phyloP scores from a whole-genome alignment of 1,284 basidiomycete species.

The Cryptococcus depauperatus region DNA sequence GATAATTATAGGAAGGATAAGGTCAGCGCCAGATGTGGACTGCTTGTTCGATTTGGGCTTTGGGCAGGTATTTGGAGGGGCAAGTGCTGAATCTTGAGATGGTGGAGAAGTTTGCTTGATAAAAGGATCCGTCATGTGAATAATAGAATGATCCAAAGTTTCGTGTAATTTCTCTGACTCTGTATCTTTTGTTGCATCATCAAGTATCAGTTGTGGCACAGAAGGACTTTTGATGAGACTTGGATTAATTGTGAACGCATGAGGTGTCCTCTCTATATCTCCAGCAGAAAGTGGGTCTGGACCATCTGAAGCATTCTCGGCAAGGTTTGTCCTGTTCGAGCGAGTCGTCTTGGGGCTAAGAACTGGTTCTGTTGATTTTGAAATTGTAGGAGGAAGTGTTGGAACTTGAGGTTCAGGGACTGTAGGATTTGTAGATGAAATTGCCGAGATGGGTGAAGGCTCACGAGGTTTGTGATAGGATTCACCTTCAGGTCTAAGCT shows the following conservation, averaged over 20 bases:
- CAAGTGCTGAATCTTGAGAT: neutral
- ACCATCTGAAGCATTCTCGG: constrained; percentile 1
- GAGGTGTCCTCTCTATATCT: constrained; percentile 4
- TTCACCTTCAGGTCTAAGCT: constrained; percentile 44
- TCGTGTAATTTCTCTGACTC: constrained; percentile 19
- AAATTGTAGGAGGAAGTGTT: neutral
- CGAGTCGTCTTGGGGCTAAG: neutral
- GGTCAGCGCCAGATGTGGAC: constrained; percentile 42
- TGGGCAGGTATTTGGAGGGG: constrained; percentile 2
- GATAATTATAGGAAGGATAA: constrained; percentile 69
- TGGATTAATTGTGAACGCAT: constrained; percentile 1
- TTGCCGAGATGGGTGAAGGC: neutral
- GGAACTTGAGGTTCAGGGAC: constrained; percentile 6
- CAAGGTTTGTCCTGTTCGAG: neutral
- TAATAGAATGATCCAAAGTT: constrained; percentile 31
- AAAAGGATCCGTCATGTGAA: constrained; percentile 11
- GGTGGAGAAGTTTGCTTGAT: constrained; percentile 2
- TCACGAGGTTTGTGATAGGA: constrained; percentile 25
- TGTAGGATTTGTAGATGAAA: neutral
- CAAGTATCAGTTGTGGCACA: constrained; percentile 17
- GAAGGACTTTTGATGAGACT: constrained; percentile 1
- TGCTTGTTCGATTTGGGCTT: constrained; percentile 10
- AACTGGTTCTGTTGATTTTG: neutral
- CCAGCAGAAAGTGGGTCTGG: constrained; percentile 8
- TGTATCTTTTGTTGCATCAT: constrained; percentile 10